Percentiles rank a stretch among this genome's conserved stretches.
These are phyloP conservation scores for Cladorrhinum samala DNA, from an alignment of 495 filamentous ascomycete species.

Conservation along the genomic window DNA sequence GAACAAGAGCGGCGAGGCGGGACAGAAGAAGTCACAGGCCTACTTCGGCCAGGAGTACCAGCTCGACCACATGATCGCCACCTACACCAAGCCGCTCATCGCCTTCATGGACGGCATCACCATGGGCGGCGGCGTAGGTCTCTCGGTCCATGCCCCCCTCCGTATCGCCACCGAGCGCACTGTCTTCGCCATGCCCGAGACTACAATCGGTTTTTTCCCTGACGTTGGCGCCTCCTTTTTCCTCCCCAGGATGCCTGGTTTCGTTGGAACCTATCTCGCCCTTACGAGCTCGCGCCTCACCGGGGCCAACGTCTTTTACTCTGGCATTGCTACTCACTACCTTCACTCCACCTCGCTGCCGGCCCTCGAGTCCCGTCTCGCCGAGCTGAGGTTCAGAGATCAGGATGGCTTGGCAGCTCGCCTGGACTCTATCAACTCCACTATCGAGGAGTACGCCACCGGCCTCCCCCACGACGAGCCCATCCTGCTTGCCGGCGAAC, in stretches of 20 bases:
- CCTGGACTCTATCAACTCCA: conserved; percentile 66
- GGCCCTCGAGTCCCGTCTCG: conserved; percentile 74
- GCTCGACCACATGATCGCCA: conserved; percentile 92
- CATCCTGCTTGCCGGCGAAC: conserved; percentile 54
- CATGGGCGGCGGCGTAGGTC: conserved; percentile 94
- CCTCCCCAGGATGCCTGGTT: conserved; percentile 78
- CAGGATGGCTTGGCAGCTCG: conserved; percentile 54
- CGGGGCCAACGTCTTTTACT: conserved; percentile 76
- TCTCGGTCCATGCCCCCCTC: conserved; percentile 92
- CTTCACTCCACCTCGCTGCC: conserved; percentile 80
- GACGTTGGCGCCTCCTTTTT: conserved; percentile 96
- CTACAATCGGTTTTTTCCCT: conserved; percentile 94
- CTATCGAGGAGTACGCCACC: conserved; percentile 84
- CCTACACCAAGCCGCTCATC: conserved; percentile 85
- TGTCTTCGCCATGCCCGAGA: conserved; percentile 96
- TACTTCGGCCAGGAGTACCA: conserved; percentile 92
- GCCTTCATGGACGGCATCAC: conserved; percentile 97
- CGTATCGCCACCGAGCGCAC: conserved; percentile 94
- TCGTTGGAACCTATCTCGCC: conserved; percentile 81
- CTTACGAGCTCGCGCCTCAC: conserved; percentile 76
- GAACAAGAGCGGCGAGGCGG: conserved; percentile 61
- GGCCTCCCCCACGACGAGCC: conserved; percentile 69
- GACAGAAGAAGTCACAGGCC: conserved; percentile 61
- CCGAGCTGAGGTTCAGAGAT: conserved; percentile 83
- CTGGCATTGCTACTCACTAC: conserved; percentile 90